phyloP scores from a whole-genome alignment of 176 grass and related monocot genomes.

The Musa acuminata region DNA sequence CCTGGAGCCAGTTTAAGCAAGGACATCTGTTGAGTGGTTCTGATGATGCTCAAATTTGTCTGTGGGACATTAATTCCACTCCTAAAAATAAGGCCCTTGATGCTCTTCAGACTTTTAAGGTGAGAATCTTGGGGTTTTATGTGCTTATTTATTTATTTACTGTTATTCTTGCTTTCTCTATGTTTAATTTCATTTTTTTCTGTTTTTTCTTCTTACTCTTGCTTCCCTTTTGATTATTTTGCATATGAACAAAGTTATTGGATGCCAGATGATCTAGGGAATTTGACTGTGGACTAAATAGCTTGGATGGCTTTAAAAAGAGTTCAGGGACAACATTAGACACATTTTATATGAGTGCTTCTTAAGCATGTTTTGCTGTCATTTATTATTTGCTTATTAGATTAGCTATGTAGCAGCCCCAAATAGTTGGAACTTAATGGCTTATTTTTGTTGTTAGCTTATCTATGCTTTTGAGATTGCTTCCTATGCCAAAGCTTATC shows the following conservation, averaged over 20 bases:
- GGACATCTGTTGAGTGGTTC: conserved; percentile 95
- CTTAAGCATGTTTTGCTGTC: too few relatives aligned
- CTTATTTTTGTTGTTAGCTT: too few relatives aligned
- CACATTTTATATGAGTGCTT: too few relatives aligned
- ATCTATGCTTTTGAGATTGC: too few relatives aligned
- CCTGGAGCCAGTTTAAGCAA: conserved; percentile 93
- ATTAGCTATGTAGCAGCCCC: too few relatives aligned
- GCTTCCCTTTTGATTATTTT: conserved; percentile 12
- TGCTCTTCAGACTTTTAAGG: conserved; percentile 88
- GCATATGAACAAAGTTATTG: not conserved
- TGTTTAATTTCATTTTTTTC: not conserved
- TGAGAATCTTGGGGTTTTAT: conserved; percentile 17
- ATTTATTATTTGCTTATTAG: too few relatives aligned
- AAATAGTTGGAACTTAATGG: too few relatives aligned
- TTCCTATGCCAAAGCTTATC: too few relatives aligned
- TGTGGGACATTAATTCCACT: conserved; percentile 81
- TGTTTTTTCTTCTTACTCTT: not conserved
- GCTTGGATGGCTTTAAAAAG: too few relatives aligned
- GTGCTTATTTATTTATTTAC: not conserved
- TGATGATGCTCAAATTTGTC: conserved; percentile 91
- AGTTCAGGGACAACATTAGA: too few relatives aligned
- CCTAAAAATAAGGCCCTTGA: conserved; percentile 84
- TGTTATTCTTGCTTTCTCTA: conserved; percentile 3
- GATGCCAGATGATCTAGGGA: not conserved
- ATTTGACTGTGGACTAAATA: not conserved